These are phyloP conservation scores for Cystobasidium onofrii DNA, from an alignment of 768 basidiomycete species.

Conservation along the genomic window DNA sequence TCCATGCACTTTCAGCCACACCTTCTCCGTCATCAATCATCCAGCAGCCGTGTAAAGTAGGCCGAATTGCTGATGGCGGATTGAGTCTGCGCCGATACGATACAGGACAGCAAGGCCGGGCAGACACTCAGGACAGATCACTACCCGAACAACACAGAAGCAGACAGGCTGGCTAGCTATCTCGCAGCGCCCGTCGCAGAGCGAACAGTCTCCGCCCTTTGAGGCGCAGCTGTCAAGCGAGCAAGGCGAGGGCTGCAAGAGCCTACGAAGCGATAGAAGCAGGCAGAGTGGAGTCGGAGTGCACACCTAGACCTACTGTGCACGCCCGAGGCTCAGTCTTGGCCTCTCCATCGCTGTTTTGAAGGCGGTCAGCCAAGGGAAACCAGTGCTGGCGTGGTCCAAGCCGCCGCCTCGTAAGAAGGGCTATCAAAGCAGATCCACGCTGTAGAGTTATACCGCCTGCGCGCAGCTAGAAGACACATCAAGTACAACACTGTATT, in stretches of 20 bases:
- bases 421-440: background rate
- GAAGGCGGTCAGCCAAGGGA: no score
- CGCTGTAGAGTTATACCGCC: no score
- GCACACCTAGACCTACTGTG: no score
- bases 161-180: no score
- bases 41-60: no score
- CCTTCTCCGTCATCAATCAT: background rate
- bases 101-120: background rate
- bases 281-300: background rate
- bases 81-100: background rate
- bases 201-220: background rate
- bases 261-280: background rate
- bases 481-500: no score
- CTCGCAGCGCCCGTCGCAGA: background rate
- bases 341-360: no score
- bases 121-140: background rate
- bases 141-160: background rate
- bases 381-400: no score
- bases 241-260: background rate
- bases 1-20: background rate
- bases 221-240: background rate
- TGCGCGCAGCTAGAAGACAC: no score
- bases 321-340: no score
- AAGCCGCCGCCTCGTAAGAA: background rate
- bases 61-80: background rate